These are phyloP conservation scores for Cyclotella atomus DNA, from an alignment of 108 stramenopile genomes.

Conservation along the genomic window DNA sequence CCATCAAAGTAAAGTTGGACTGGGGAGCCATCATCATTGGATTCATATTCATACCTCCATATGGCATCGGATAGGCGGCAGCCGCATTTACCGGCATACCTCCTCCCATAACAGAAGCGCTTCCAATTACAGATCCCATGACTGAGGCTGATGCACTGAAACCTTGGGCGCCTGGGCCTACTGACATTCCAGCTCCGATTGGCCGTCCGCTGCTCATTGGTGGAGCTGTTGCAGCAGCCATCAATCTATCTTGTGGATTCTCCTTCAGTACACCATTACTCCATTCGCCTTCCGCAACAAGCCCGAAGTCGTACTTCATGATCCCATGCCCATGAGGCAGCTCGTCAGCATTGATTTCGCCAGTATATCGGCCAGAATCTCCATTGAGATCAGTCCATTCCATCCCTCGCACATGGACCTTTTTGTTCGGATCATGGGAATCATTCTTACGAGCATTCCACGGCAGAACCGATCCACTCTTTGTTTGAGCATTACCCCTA, in stretches of 20 bases:
- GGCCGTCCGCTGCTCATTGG: slow-evolving; percentile 6
- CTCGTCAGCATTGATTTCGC: background rate
- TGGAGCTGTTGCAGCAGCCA: background rate
- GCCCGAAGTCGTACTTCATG: slow-evolving; percentile 28
- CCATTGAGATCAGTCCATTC: slow-evolving; percentile 23
- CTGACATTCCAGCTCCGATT: slow-evolving; percentile 19
- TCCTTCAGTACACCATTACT: slow-evolving; percentile 20
- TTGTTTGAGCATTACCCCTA: background rate
- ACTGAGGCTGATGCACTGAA: background rate
- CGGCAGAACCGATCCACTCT: slow-evolving; percentile 12
- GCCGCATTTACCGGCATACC: slow-evolving; percentile 1
- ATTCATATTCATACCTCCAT: slow-evolving; percentile 10
- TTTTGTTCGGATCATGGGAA: background rate
- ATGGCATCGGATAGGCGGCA: background rate
- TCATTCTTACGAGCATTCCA: slow-evolving; percentile 28
- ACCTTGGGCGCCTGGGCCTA: slow-evolving; percentile 13
- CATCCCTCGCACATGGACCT: slow-evolving; percentile 15
- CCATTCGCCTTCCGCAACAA: slow-evolving; percentile 30
- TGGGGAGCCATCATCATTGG: slow-evolving; percentile 1
- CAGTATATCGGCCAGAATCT: slow-evolving; percentile 21
- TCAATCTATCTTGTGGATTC: slow-evolving; percentile 6
- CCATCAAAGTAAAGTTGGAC: background rate
- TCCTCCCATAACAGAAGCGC: background rate
- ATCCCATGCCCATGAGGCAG: slow-evolving; percentile 19
- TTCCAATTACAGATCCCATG: slow-evolving; percentile 3